phyloP scores from a whole-genome alignment of 805 yeast species.

The Candida silvicultrix region DNA sequence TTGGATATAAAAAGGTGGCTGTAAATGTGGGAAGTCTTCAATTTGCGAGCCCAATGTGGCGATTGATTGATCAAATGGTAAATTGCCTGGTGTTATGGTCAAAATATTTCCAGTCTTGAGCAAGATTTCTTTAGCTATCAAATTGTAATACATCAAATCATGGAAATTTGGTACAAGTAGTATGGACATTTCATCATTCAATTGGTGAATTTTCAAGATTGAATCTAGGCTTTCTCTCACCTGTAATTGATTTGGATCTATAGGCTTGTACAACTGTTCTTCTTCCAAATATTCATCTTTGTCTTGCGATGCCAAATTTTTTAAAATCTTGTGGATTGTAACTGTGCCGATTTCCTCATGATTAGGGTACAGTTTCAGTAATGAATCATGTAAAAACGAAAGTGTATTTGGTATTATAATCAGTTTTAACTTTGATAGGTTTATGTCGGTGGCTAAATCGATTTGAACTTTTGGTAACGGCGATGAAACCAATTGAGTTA shows the following conservation, averaged over 20 bases:
- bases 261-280: constrained; percentile 39
- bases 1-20: constrained; percentile 58
- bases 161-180: constrained; percentile 11
- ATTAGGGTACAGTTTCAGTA: not conserved
- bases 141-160: constrained; percentile 28
- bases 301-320: not conserved
- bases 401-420: constrained; percentile 9
- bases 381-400: constrained; percentile 12
- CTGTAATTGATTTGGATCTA: constrained; percentile 6
- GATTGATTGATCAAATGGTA: constrained; percentile 23
- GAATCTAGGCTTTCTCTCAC: constrained; percentile 3
- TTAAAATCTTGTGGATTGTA: not conserved
- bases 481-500: constrained; percentile 12
- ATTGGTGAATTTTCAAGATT: constrained; percentile 11
- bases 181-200: constrained; percentile 9
- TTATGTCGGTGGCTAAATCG: constrained; percentile 1
- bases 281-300: constrained; percentile 35
- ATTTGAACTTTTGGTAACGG: constrained; percentile 3
- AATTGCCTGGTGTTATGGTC: constrained; percentile 27
- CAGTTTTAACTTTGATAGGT: constrained; percentile 10
- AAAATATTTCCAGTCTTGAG: constrained; percentile 8
- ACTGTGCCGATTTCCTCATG: not conserved
- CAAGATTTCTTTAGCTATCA: constrained; percentile 21
- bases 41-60: constrained; percentile 4
- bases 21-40: constrained; percentile 23